Conservation (phyloP, 345 rosid genomes). For the Eucalyptus grandis region DNA sequence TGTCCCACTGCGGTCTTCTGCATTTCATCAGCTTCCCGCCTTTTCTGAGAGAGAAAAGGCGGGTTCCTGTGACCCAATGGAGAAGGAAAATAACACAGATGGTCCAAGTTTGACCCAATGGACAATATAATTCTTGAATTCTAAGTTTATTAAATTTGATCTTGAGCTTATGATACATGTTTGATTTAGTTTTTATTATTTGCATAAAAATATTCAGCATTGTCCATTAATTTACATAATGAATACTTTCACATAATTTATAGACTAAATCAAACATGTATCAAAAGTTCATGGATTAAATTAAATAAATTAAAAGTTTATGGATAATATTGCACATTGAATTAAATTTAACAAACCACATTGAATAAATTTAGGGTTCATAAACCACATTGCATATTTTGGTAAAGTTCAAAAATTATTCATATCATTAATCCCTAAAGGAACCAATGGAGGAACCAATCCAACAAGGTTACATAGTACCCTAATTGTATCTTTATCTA, state of each 20-base stretch:
- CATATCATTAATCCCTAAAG: not conserved
- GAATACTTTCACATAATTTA: no score
- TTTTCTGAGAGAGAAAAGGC: not conserved
- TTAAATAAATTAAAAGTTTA: fast-evolving
- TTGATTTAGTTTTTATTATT: not conserved
- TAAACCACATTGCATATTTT: no score
- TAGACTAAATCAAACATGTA: no score
- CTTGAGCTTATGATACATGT: not conserved
- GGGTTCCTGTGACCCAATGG: not conserved
- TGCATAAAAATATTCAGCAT: not conserved
- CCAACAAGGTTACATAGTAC: not conserved
- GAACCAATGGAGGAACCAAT: not conserved
- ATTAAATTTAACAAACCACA: no score
- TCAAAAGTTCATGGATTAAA: fast-evolving
- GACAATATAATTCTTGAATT: no score
- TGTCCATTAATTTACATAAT: no score
- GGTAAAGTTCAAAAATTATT: no score
- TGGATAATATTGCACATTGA: fast-evolving
- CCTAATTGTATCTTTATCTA: not conserved
- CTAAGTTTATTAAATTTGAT: no score
- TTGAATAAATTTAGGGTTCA: no score
- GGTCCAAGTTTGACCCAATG: not conserved
- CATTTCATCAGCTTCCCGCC: not conserved
- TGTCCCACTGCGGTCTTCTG: not conserved
- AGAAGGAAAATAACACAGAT: not conserved